Percentiles rank a stretch among this genome's conserved stretches.
These are phyloP conservation scores for Endoconidiophora polonica DNA, from an alignment of 2,329 filamentous ascomycete species.

Conservation along the genomic window DNA sequence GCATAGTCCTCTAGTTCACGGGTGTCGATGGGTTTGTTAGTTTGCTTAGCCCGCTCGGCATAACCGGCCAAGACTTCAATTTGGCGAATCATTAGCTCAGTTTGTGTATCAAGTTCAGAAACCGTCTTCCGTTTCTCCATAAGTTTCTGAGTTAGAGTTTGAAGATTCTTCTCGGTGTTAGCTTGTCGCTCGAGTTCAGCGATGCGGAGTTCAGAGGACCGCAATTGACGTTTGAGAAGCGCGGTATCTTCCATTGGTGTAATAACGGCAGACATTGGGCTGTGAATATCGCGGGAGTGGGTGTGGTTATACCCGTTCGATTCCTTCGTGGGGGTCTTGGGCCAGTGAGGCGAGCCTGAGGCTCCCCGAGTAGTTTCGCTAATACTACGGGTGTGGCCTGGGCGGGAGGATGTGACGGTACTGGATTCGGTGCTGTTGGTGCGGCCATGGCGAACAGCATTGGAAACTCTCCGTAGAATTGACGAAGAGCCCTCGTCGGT, in stretches of 20 bases:
- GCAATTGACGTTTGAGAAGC: slow-evolving; percentile 56
- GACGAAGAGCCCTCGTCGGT: slow-evolving; percentile 63
- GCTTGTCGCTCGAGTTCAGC: slow-evolving; percentile 75
- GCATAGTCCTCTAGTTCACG: slow-evolving; percentile 73
- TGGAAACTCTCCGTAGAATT: slow-evolving; percentile 76
- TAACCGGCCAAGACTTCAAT: slow-evolving; percentile 79
- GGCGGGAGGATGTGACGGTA: slow-evolving; percentile 20
- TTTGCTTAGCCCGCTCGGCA: slow-evolving; percentile 71
- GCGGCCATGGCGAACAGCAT: slow-evolving; percentile 81
- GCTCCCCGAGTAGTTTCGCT: slow-evolving; percentile 47
- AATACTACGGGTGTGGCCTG: slow-evolving; percentile 40
- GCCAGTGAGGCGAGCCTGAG: slow-evolving; percentile 51
- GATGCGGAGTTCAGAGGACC: slow-evolving; percentile 68
- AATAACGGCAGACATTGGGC: slow-evolving; percentile 48
- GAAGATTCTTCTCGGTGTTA: slow-evolving; percentile 44
- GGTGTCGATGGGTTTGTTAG: slow-evolving; percentile 62
- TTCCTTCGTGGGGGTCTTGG: slow-evolving; percentile 46
- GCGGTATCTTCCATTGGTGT: slow-evolving; percentile 42
- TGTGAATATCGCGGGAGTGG: slow-evolving; percentile 44
- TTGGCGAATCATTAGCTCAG: slow-evolving; percentile 87
- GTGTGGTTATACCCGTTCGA: slow-evolving; percentile 27
- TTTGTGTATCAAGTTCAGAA: slow-evolving; percentile 81
- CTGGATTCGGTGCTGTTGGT: slow-evolving; percentile 58
- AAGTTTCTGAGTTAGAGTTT: slow-evolving; percentile 71
- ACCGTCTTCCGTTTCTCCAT: slow-evolving; percentile 92